phyloP scores from a whole-genome alignment of 441 rosid species.

The Francoa sonchifolia region DNA sequence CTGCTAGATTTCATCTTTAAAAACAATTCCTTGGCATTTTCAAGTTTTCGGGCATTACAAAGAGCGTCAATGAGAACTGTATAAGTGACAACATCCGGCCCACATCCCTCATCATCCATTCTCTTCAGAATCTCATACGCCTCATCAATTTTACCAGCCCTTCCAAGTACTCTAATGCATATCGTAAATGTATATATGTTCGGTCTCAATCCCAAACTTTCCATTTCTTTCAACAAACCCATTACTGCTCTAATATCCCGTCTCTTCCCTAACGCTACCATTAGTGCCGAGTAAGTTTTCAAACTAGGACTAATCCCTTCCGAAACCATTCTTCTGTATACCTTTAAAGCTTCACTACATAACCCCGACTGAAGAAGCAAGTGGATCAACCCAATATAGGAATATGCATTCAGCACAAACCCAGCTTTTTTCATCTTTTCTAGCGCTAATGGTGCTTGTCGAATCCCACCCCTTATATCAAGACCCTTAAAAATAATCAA shows the following conservation, averaged over 20 bases:
- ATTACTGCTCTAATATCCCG: constrained; percentile 54
- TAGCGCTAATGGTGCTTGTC: constrained; percentile 43
- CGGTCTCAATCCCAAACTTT: constrained; percentile 65
- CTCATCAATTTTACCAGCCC: constrained; percentile 68
- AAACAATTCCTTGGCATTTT: constrained; percentile 48
- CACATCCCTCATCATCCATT: constrained; percentile 84
- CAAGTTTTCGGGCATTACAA: constrained; percentile 59
- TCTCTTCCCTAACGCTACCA: constrained; percentile 89
- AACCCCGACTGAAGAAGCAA: constrained; percentile 54
- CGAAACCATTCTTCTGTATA: constrained; percentile 54
- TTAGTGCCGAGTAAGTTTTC: constrained; percentile 84
- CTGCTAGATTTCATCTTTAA: constrained; percentile 57
- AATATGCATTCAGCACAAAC: constrained; percentile 59
- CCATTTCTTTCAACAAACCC: constrained; percentile 75
- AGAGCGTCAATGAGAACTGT: constrained; percentile 86
- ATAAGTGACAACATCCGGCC: constrained; percentile 79
- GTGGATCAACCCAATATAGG: constrained; percentile 73
- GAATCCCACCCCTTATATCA: constrained; percentile 51
- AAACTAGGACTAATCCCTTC: constrained; percentile 83
- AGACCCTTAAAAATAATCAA: constrained; percentile 50
- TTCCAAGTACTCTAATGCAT: constrained; percentile 78
- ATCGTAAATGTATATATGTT: constrained; percentile 81
- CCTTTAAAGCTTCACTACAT: constrained; percentile 48
- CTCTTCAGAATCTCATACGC: constrained; percentile 50
- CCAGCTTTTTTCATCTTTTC: constrained; percentile 56